Evolutionary conservation across 768 basidiomycete genomes (phyloP).

Genomic region (Calocera cornea): DNA sequence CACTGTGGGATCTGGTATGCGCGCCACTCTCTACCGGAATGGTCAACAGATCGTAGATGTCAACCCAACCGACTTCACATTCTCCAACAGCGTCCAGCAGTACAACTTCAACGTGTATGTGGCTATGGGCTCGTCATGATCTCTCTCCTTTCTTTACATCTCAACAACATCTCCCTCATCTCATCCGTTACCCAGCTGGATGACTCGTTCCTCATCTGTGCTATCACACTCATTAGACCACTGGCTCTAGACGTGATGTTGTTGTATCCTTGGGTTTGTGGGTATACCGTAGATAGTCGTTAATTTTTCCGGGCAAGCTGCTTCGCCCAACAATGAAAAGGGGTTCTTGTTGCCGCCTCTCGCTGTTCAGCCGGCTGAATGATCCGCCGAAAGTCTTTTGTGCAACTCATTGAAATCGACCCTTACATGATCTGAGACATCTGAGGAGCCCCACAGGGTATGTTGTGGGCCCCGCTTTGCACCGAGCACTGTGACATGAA

Average conservation of each 20-base stretch:
- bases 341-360: background rate
- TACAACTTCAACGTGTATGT: background rate
- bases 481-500: too few relatives aligned
- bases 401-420: too few relatives aligned
- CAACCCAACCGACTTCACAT: conserved; percentile 21
- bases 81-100: background rate
- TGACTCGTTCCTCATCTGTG: background rate
- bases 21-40: conserved; percentile 39
- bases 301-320: background rate
- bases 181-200: background rate
- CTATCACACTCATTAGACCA: background rate
- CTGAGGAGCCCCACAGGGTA: too few relatives aligned
- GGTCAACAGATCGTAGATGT: conserved; percentile 40
- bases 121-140: background rate
- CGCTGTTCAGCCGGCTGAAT: background rate
- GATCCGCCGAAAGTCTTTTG: background rate
- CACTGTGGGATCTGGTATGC: conserved; percentile 40
- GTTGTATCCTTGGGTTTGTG: background rate
- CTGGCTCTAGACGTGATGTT: background rate
- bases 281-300: background rate
- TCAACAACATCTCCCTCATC: background rate
- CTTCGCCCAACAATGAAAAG: background rate
- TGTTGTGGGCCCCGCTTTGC: too few relatives aligned
- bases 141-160: background rate
- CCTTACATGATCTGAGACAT: too few relatives aligned